These are phyloP conservation scores for Tetradesmus obliquus DNA, from an alignment of 139 green algal genomes.

Conservation along the genomic window DNA sequence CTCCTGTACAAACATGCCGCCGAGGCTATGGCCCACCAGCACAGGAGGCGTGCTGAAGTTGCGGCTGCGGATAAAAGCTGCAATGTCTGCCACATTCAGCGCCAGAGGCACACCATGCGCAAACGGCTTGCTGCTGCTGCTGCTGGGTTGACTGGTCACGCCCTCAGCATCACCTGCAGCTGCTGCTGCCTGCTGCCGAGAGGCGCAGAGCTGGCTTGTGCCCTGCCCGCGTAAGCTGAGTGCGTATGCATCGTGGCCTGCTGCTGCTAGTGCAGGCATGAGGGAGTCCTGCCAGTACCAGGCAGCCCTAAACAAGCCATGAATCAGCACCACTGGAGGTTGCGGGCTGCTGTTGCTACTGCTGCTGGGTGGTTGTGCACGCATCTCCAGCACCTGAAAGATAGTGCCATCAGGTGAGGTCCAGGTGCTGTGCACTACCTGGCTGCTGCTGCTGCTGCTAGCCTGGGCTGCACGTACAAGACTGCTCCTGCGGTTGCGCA, in stretches of 20 bases:
- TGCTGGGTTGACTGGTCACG: neutral
- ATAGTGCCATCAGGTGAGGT: slow-evolving; percentile 1
- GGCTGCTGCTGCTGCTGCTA: neutral
- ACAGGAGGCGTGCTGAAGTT: slow-evolving; percentile 21
- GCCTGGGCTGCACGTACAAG: neutral
- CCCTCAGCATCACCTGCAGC: neutral
- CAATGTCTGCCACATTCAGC: slow-evolving; percentile 42
- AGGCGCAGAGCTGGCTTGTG: slow-evolving; percentile 14
- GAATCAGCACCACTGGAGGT: slow-evolving; percentile 34
- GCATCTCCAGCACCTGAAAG: slow-evolving; percentile 12
- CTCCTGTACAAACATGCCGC: slow-evolving; percentile 49
- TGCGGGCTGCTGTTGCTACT: neutral
- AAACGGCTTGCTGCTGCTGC: slow-evolving; percentile 21
- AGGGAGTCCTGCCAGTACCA: slow-evolving; percentile 40
- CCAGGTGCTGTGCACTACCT: slow-evolving; percentile 14
- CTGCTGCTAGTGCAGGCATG: slow-evolving; percentile 23
- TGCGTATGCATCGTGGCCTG: slow-evolving; percentile 62
- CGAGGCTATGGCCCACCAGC: slow-evolving; percentile 39
- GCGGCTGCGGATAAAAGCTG: slow-evolving; percentile 25
- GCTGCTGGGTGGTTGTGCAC: neutral
- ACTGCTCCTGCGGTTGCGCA: neutral
- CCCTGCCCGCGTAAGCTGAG: slow-evolving; percentile 72
- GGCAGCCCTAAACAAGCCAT: slow-evolving; percentile 40
- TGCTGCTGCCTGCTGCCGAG: slow-evolving; percentile 3
- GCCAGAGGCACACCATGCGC: slow-evolving; percentile 27